Percentiles rank a stretch among this genome's conserved stretches.
Evolutionary conservation across 495 filamentous ascomycete genomes (phyloP).

Genomic region (Penicillium paxilli): DNA sequence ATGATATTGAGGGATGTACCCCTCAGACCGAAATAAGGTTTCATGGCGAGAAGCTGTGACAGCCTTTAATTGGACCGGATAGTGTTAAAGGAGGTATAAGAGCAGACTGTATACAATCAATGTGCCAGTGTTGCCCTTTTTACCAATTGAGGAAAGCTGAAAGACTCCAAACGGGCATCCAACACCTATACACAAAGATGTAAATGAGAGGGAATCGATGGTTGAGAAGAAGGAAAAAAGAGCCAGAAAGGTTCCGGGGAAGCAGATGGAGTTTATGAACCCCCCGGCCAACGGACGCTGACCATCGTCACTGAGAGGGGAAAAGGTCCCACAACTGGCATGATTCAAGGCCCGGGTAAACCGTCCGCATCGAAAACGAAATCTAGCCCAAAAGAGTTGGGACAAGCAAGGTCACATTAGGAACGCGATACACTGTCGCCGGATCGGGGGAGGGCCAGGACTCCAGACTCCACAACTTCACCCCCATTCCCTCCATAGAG

Average conservation of each 20-base stretch:
- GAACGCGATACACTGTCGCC: conserved; percentile 11
- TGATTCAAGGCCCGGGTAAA: neutral
- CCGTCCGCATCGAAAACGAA: conserved; percentile 7
- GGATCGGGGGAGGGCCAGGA: conserved; percentile 16
- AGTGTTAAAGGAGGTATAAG: neutral
- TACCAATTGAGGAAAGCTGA: neutral
- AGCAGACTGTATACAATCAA: conserved; percentile 14
- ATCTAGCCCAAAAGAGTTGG: conserved; percentile 2
- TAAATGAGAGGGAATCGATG: neutral
- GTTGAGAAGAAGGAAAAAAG: conserved; percentile 1
- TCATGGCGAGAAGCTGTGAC: conserved; percentile 27
- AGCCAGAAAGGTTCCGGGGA: conserved; percentile 6
- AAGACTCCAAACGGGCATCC: conserved; percentile 1
- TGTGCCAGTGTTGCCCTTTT: conserved; percentile 3
- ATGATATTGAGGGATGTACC: conserved; percentile 65
- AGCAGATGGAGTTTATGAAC: conserved; percentile 15
- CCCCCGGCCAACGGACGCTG: neutral
- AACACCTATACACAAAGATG: conserved; percentile 7
- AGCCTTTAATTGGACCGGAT: neutral
- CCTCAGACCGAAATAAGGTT: conserved; percentile 59
- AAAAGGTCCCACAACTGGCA: conserved; percentile 10
- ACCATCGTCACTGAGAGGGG: conserved; percentile 1
- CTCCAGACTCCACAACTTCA: neutral
- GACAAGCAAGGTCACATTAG: conserved; percentile 17
- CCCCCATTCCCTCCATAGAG: conserved; percentile 1